These are phyloP conservation scores for Malus hybrid DNA, from an alignment of 331 rosid genomes.

Conservation along the genomic window DNA sequence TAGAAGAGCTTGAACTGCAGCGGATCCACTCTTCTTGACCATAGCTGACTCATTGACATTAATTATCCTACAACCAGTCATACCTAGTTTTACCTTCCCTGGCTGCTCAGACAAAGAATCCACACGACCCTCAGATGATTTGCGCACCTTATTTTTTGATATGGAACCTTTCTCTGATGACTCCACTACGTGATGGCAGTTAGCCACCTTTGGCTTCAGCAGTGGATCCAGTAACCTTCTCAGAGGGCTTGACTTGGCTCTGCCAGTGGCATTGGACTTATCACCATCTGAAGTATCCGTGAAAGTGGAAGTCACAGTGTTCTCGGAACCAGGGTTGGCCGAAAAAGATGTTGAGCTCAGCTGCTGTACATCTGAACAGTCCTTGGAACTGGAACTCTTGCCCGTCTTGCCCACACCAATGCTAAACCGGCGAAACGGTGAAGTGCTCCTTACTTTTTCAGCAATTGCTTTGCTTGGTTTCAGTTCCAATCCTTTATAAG, in stretches of 20 bases:
- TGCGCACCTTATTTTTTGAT: constrained; percentile 33
- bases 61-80: constrained; percentile 42
- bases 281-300: constrained; percentile 38
- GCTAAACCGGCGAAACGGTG: constrained; percentile 69
- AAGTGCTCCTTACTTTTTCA: constrained; percentile 67
- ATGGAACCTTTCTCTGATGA: constrained; percentile 31
- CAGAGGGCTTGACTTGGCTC: constrained; percentile 78
- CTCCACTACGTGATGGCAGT: constrained; percentile 31
- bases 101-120: constrained; percentile 26
- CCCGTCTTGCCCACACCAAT: constrained; percentile 42
- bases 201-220: constrained; percentile 59
- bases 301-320: constrained; percentile 25
- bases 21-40: constrained; percentile 37
- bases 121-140: constrained; percentile 20
- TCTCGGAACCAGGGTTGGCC: constrained; percentile 31
- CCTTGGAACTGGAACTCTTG: constrained; percentile 50
- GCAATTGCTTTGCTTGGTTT: constrained; percentile 25
- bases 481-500: constrained; percentile 28
- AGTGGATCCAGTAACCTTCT: constrained; percentile 85
- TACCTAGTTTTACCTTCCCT: constrained; percentile 43
- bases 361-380: constrained; percentile 32
- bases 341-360: constrained; percentile 25
- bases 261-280: constrained; percentile 33
- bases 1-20: constrained; percentile 68
- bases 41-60: constrained; percentile 33